These are phyloP conservation scores for Talaromyces sp. DNA, from an alignment of 2,329 filamentous ascomycete genomes.

Conservation along the genomic window DNA sequence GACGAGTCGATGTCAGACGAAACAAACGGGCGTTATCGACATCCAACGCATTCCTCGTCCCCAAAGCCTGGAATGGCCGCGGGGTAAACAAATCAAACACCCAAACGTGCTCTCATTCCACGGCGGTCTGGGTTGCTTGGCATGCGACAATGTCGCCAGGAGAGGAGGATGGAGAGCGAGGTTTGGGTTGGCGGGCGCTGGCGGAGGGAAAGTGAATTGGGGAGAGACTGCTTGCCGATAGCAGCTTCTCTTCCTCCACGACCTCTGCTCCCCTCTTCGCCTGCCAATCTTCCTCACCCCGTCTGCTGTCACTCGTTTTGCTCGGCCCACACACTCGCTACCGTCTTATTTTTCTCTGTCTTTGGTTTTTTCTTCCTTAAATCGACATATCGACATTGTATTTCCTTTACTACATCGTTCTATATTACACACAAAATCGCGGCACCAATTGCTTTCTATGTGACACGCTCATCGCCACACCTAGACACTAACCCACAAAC, in stretches of 20 bases:
- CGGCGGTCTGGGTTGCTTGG: not conserved
- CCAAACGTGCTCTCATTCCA: not conserved
- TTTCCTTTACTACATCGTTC: not conserved
- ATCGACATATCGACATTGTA: not conserved
- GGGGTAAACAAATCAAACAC: constrained; percentile 8
- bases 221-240: not conserved
- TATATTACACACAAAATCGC: not conserved
- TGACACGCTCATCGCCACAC: not conserved
- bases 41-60: constrained; percentile 8
- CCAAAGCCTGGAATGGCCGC: not conserved
- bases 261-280: not conserved
- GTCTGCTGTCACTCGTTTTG: not conserved
- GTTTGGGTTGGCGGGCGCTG: not conserved
- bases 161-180: not conserved
- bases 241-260: not conserved
- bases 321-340: not conserved
- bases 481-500: not conserved
- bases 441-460: not conserved
- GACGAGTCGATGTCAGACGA: not conserved
- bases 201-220: not conserved
- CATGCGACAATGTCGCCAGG: not conserved
- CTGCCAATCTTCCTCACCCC: not conserved
- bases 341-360: not conserved
- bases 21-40: not conserved
- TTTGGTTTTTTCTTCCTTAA: not conserved